These are phyloP conservation scores for Dichomitus squalens DNA, from an alignment of 1,284 basidiomycete genomes.

Conservation along the genomic window DNA sequence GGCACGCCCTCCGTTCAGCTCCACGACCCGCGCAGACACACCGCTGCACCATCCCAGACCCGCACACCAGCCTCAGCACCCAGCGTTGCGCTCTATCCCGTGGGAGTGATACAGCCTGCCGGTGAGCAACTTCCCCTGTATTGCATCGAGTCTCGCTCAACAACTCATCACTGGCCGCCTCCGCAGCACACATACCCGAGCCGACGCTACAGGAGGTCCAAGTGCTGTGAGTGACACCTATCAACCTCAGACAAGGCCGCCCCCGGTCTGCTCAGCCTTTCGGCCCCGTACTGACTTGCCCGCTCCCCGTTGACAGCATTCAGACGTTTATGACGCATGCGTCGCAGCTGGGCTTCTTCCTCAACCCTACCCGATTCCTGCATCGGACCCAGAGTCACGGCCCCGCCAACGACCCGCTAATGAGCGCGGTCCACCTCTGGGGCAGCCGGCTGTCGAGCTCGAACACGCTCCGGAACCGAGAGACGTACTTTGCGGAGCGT, in stretches of 20 bases:
- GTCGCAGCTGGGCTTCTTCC: conserved; percentile 43
- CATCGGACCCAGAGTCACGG: neutral
- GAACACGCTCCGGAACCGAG: conserved; percentile 18
- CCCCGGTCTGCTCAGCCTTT: neutral
- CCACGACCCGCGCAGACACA: conserved; percentile 17
- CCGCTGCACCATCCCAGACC: neutral
- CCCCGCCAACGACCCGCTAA: conserved; percentile 9
- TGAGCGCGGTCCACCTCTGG: conserved; percentile 29
- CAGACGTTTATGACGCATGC: conserved; percentile 40
- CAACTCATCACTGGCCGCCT: neutral
- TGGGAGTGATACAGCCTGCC: neutral
- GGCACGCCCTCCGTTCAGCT: conserved; percentile 25
- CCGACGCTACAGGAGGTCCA: conserved; percentile 13
- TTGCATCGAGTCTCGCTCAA: neutral
- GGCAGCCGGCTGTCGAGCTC: conserved; percentile 26
- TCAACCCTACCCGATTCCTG: conserved; percentile 37
- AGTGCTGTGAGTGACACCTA: conserved; percentile 7
- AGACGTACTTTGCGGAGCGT: conserved; percentile 29
- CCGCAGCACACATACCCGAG: conserved; percentile 1
- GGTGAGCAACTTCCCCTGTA: conserved; percentile 3
- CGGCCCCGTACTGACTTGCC: neutral
- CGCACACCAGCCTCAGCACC: neutral
- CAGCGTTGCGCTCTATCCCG: neutral
- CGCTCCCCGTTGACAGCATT: conserved; percentile 1
- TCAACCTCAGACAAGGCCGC: neutral